phyloP scores from a whole-genome alignment of 176 grass and related monocot species.

The Eleusine coracana region DNA sequence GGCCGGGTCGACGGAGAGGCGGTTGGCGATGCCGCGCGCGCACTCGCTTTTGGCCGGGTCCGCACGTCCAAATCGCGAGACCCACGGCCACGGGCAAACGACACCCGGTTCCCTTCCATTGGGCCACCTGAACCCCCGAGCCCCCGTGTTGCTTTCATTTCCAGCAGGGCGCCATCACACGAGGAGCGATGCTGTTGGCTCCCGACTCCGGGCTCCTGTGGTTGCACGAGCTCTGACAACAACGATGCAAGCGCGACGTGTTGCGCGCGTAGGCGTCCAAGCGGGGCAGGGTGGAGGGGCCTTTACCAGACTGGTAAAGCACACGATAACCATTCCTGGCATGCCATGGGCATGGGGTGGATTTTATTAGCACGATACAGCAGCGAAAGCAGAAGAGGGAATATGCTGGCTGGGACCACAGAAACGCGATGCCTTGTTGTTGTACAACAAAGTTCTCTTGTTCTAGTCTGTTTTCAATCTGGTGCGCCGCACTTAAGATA shows the following conservation, averaged over 20 bases:
- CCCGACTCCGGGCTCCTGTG: background rate
- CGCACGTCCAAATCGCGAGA: background rate
- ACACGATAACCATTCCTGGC: conserved; percentile 9
- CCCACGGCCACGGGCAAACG: background rate
- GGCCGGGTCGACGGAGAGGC: background rate
- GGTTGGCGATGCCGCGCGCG: background rate
- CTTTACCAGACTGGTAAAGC: conserved; percentile 24
- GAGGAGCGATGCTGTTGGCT: background rate
- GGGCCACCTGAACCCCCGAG: background rate
- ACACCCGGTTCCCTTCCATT: background rate
- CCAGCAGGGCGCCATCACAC: background rate
- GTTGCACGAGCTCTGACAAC: background rate
- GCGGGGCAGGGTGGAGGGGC: background rate
- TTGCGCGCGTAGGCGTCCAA: background rate
- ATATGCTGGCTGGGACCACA: background rate
- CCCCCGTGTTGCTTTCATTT: background rate
- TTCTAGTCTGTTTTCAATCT: background rate
- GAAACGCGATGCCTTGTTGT: background rate
- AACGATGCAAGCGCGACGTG: background rate
- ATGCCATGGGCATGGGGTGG: background rate
- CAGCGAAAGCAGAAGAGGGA: background rate
- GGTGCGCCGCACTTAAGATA: background rate
- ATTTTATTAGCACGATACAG: background rate
- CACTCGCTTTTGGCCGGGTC: background rate
- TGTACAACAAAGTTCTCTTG: no score